Evolutionary conservation across 257 asterid species (phyloP), one percentile per base, ranked within the genome.

Genomic region (Primulina eburnea): DNA sequence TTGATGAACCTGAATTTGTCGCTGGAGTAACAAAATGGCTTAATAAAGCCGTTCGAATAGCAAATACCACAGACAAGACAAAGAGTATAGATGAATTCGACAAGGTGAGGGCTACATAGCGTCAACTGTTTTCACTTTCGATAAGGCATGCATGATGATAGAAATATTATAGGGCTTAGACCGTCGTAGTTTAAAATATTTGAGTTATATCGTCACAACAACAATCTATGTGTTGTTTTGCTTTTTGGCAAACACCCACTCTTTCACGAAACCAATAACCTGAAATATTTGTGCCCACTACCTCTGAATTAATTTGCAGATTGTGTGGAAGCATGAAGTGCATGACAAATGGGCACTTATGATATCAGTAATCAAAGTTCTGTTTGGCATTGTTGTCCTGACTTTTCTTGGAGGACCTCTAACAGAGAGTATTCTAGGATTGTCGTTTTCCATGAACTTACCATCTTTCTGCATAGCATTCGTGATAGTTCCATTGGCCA

Each of bases 381-480:
- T 71, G 2, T 59, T 79, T 58, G 95, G 95, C 64, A 62, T 86
- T 28, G 77, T 47, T 38, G 78, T 79, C 32, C 20, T 84, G 53
- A 88, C 88, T 17, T 74, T 86, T 56, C 72, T 83, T 4, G 88
- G 83, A 72, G 88, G 83, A 12, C 90, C 95, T 63, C 76, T 86
- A 9, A 80, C 81, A 82, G 24, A 11, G 0, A 77, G 80, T 77
- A 82, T 84, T 24, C 73, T 80, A 6, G 69, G 78, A 50, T 56
- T 88, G 61, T 86, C 92, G 5, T 70, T 52, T 33, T 78, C 84
- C 58, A 74, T 84, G 75, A 71, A 69, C 6, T 37, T 82, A 34
- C 86, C 89, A 3, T 72, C 92, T 37, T 86, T 86, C 84, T 64
- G 77, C 71, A 77, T 86, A 79, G 81, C 95, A 6, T 88, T 86